Percentiles rank a stretch among this genome's conserved stretches.
Conservation (phyloP, 352 stramenopile genomes). For the Globisporangium camurandrum region DNA sequence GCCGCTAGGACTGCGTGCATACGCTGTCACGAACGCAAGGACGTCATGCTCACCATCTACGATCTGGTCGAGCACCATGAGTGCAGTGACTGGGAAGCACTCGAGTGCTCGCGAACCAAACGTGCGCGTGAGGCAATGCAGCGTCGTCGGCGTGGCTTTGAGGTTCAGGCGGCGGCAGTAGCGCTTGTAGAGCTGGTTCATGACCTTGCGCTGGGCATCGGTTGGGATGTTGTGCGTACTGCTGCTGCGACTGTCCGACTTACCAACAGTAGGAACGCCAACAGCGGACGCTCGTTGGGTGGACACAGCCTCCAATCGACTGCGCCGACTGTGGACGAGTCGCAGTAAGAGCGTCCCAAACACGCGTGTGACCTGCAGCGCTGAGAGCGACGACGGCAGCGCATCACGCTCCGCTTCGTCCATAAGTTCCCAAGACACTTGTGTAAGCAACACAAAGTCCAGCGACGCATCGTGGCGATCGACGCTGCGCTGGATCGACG, state of each 20-base stretch:
- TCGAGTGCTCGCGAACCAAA: conserved; percentile 40
- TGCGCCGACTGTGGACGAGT: conserved; percentile 25
- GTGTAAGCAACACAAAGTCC: conserved; percentile 42
- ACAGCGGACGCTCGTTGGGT: neutral
- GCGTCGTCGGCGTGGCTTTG: conserved; percentile 26
- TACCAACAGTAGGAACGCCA: no score
- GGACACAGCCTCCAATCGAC: conserved; percentile 15
- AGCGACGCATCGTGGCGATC: conserved; percentile 14
- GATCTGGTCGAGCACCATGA: conserved; percentile 46
- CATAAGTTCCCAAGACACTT: conserved; percentile 53
- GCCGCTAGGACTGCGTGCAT: conserved; percentile 14
- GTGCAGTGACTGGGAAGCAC: conserved; percentile 38
- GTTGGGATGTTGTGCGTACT: conserved; percentile 12
- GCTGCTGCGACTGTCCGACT: no score
- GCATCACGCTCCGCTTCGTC: conserved; percentile 24
- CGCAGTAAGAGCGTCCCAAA: conserved; percentile 31
- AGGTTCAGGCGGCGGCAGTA: conserved; percentile 34
- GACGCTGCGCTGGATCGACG: conserved; percentile 23
- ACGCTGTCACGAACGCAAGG: conserved; percentile 25
- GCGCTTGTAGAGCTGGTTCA: conserved; percentile 63
- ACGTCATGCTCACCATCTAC: conserved; percentile 23
- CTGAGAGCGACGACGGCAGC: neutral
- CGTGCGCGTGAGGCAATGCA: conserved; percentile 46
- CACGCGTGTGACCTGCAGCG: conserved; percentile 11
- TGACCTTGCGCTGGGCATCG: conserved; percentile 37